Evolutionary conservation across 306 rosid species (phyloP).

Genomic region (Prinsepia uniflora): DNA sequence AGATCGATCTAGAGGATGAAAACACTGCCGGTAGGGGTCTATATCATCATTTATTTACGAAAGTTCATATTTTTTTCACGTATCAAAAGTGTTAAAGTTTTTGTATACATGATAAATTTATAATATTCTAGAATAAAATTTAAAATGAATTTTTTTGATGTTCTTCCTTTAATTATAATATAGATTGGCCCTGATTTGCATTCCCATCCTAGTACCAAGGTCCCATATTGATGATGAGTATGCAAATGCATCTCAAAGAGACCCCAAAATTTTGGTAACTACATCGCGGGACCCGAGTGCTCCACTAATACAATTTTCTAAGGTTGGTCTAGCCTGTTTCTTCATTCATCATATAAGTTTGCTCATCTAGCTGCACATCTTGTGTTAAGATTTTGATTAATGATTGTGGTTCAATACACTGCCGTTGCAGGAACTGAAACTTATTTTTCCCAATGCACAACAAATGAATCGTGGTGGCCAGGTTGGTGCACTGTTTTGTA

Average conservation of each 20-base stretch:
- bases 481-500: slow-evolving; percentile 39
- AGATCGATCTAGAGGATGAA: slow-evolving; percentile 82
- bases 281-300: slow-evolving; percentile 90
- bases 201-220: slow-evolving; percentile 54
- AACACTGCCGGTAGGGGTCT: slow-evolving; percentile 55
- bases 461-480: slow-evolving; percentile 95
- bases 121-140: background rate
- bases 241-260: slow-evolving; percentile 69
- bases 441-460: slow-evolving; percentile 84
- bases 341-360: background rate
- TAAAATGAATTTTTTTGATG: background rate
- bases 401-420: slow-evolving; percentile 17
- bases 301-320: slow-evolving; percentile 81
- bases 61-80: background rate
- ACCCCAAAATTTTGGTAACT: slow-evolving; percentile 80
- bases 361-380: background rate
- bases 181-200: background rate
- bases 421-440: slow-evolving; percentile 63
- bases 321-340: slow-evolving; percentile 47
- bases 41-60: background rate
- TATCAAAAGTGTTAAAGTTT: background rate
- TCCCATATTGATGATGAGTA: slow-evolving; percentile 85
- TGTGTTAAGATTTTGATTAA: background rate
- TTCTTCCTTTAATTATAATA: background rate
- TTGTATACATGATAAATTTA: background rate